Evolutionary conservation across 768 basidiomycete species (phyloP), one percentile per base, ranked within the genome.

Genomic region (Clavulina sp.): DNA sequence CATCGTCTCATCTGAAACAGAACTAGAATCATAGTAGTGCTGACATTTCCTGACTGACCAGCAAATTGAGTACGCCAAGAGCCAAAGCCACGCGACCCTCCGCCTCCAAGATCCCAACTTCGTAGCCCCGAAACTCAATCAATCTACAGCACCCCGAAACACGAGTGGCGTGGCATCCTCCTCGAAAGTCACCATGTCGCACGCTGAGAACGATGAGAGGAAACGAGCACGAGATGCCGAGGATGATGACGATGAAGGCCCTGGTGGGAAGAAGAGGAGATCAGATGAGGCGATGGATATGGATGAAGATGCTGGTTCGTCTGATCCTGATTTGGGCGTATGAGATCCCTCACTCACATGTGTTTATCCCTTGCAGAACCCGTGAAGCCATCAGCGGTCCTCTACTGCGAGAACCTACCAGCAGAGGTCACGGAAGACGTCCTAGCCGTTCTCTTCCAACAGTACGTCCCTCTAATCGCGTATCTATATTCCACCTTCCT

Each of bases 11-110:
- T n/a, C 54, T 59, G 56, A 50, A 60, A 16, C 43, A 30, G 46
- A 50, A 49, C 53, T 48, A 50, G 38, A 52, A 24, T 47, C 51
- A 26, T 24, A 23, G 55, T 30, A 58, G 36, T 18, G 28, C 28
- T 49, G 46, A 48, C 46, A 21, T 46, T 18, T 24, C 16, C 48
- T 28, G 31, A 38, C 28, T 44, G 29, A 38, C 29, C 64, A 96
- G 92, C 84, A 75, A 60, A 92, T 97, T 66, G 74, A 73, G 61
- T 97, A 96, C 66, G 87, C 93, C 51, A 88, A 83, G 66, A 69
- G 76, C 54, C 87, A 84, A 66, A 95, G 89, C 1, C 77, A 85
- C 64, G 89, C 91, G 31, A 92, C 84, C 5, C 68, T 78, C 49
- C 73, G 76, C 49, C 70, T 71, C 57, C 84, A 88, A 62, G 85